phyloP scores from a whole-genome alignment of 164 flowering plant species.

The Warburgia ugandensis region DNA sequence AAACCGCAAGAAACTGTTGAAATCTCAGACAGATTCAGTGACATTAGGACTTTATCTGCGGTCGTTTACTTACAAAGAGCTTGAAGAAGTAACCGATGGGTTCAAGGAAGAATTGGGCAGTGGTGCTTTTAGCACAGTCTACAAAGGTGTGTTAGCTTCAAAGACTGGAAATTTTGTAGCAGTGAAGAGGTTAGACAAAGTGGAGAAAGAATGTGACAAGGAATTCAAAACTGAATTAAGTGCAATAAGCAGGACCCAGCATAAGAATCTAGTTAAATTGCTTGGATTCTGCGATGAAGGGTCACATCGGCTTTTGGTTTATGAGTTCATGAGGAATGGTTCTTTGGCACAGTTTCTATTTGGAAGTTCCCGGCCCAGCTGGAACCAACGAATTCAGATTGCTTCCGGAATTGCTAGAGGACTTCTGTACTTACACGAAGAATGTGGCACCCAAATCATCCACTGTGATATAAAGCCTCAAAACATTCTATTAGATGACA shows the following conservation, averaged over 20 bases:
- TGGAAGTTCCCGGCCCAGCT: constrained; percentile 9
- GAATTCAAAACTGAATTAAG: constrained; percentile 24
- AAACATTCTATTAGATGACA: constrained; percentile 15
- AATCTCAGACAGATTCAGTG: neutral
- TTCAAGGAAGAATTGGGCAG: constrained; percentile 23
- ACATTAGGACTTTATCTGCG: neutral
- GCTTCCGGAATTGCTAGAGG: constrained; percentile 19
- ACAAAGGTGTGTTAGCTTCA: constrained; percentile 11
- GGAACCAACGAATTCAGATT: constrained; percentile 24
- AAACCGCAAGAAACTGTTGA: neutral
- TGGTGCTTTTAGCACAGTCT: constrained; percentile 24
- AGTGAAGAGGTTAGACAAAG: constrained; percentile 19
- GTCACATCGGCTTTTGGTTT: constrained; percentile 27
- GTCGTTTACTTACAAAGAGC: constrained; percentile 16
- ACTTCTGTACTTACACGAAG: constrained; percentile 10
- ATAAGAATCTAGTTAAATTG: constrained; percentile 21
- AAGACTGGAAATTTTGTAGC: constrained; percentile 6
- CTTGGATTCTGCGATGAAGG: constrained; percentile 26
- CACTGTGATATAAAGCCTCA: constrained; percentile 17
- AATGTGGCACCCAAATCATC: constrained; percentile 13
- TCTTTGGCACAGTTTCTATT: constrained; percentile 26
- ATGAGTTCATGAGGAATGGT: constrained; percentile 34
- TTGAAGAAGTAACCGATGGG: constrained; percentile 14
- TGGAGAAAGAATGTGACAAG: constrained; percentile 11
- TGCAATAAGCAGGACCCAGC: constrained; percentile 20